Percentiles rank a stretch among this genome's conserved stretches.
phyloP scores from a whole-genome alignment of 306 rosid species.

The Spatholobus suberectus region DNA sequence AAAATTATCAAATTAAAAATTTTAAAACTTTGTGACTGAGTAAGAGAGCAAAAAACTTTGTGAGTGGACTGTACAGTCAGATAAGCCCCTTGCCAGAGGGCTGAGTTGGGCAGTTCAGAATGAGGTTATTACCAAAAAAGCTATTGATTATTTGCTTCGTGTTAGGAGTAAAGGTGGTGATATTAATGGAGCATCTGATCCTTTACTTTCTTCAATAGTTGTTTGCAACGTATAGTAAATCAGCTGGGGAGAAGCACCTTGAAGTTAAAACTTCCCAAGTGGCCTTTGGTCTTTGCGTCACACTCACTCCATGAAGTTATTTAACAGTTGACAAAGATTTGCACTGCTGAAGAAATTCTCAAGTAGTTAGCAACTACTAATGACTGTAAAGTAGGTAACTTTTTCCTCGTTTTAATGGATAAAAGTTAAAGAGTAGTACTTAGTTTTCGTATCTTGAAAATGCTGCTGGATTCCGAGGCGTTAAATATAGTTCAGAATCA shows the following conservation, averaged over 20 bases:
- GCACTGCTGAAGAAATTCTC: slow-evolving; percentile 12
- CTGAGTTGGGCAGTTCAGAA: slow-evolving; percentile 53
- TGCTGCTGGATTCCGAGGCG: not conserved
- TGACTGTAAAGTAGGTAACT: not conserved
- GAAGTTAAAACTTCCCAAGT: slow-evolving; percentile 15
- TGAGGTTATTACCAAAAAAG: slow-evolving; percentile 67
- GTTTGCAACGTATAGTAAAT: slow-evolving; percentile 57
- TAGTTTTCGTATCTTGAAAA: not conserved
- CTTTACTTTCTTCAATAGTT: slow-evolving; percentile 66
- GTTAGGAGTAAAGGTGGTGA: slow-evolving; percentile 64
- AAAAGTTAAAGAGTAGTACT: not conserved
- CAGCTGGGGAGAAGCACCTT: not conserved
- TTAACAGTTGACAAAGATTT: not conserved
- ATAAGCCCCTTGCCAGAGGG: slow-evolving; percentile 23
- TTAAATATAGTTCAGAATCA: too few species aligned
- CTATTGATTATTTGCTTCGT: slow-evolving; percentile 67
- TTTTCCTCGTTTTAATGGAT: slow-evolving; percentile 1
- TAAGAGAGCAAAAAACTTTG: slow-evolving; percentile 12
- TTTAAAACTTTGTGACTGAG: too few species aligned
- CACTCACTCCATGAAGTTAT: slow-evolving; percentile 23
- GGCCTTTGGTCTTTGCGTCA: slow-evolving; percentile 11
- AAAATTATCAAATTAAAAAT: too few species aligned
- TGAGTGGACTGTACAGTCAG: slow-evolving; percentile 58
- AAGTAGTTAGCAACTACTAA: not conserved
- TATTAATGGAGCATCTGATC: slow-evolving; percentile 80